Conservation (phyloP, 768 basidiomycete genomes). For the Leccinum imitatum region DNA sequence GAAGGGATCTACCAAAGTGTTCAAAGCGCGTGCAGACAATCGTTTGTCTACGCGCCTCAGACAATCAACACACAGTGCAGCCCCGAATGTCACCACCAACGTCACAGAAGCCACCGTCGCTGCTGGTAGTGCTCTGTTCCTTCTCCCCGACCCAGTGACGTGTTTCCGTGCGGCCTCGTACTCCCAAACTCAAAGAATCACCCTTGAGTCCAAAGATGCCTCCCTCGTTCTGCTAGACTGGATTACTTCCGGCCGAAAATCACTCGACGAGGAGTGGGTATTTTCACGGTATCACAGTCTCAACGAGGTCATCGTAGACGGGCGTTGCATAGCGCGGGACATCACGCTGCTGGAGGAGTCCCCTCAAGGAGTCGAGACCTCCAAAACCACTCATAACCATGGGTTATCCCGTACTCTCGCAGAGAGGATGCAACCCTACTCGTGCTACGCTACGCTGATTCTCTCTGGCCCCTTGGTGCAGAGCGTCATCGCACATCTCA, state of each 20-base stretch:
- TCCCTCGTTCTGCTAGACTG: slow-evolving; percentile 84
- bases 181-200: slow-evolving; percentile 79
- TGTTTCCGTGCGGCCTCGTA: slow-evolving; percentile 87
- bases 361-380: slow-evolving; percentile 5
- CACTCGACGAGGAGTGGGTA: slow-evolving; percentile 85
- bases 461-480: slow-evolving; percentile 68
- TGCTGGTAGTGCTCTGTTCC: slow-evolving; percentile 57
- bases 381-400: slow-evolving; percentile 10
- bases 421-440: slow-evolving; percentile 73
- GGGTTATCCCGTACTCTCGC: slow-evolving; percentile 48
- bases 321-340: slow-evolving; percentile 70
- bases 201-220: slow-evolving; percentile 49
- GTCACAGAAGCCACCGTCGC: slow-evolving; percentile 57
- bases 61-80: slow-evolving; percentile 8
- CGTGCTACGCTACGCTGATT: slow-evolving; percentile 87
- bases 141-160: slow-evolving; percentile 91
- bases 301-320: slow-evolving; percentile 78
- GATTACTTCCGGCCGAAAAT: slow-evolving; percentile 85
- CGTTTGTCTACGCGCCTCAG: slow-evolving; percentile 46
- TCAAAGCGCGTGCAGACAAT: slow-evolving; percentile 71
- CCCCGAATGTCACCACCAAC: slow-evolving; percentile 51
- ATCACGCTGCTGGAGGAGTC: slow-evolving; percentile 69
- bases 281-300: slow-evolving; percentile 82
- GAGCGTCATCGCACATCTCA: slow-evolving; percentile 48
- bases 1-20: slow-evolving; percentile 93